These are phyloP conservation scores for Ganoderma lucidum DNA, from an alignment of 1,284 basidiomycete genomes.

Conservation along the genomic window DNA sequence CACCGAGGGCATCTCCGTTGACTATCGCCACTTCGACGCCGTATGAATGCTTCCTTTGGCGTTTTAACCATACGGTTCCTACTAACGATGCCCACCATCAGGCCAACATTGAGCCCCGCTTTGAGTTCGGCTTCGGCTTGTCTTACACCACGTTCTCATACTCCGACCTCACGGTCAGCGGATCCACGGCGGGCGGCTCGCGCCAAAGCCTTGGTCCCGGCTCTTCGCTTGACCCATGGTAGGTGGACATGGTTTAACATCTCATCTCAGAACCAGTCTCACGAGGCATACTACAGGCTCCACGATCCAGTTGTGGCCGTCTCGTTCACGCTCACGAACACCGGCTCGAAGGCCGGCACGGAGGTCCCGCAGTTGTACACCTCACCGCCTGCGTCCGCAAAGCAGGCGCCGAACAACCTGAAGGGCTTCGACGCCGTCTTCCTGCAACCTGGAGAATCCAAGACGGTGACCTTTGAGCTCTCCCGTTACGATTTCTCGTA, in stretches of 20 bases:
- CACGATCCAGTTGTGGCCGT: constrained; percentile 43
- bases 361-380: constrained; percentile 72
- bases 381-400: constrained; percentile 61
- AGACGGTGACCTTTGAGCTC: constrained; percentile 59
- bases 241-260: constrained; percentile 6
- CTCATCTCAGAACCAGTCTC: neutral
- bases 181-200: constrained; percentile 39
- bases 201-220: constrained; percentile 39
- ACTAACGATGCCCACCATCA: constrained; percentile 13
- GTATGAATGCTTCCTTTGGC: constrained; percentile 44
- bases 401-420: constrained; percentile 67
- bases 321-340: constrained; percentile 46
- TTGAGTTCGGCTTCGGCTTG: constrained; percentile 52
- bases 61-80: neutral
- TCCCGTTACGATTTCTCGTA: constrained; percentile 65
- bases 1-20: constrained; percentile 70
- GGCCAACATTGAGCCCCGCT: constrained; percentile 44
- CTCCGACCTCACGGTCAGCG: constrained; percentile 40
- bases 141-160: constrained; percentile 52
- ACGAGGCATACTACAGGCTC: constrained; percentile 31
- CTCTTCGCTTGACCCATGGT: constrained; percentile 43
- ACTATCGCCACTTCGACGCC: constrained; percentile 81
- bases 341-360: constrained; percentile 43
- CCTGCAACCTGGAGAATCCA: constrained; percentile 55
- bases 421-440: constrained; percentile 72